A percentile compares a stretch with the other conserved stretches of the same genome.
These are phyloP conservation scores for Fusarium mexicanum DNA, from an alignment of 2,329 filamentous ascomycete species.

Conservation along the genomic window DNA sequence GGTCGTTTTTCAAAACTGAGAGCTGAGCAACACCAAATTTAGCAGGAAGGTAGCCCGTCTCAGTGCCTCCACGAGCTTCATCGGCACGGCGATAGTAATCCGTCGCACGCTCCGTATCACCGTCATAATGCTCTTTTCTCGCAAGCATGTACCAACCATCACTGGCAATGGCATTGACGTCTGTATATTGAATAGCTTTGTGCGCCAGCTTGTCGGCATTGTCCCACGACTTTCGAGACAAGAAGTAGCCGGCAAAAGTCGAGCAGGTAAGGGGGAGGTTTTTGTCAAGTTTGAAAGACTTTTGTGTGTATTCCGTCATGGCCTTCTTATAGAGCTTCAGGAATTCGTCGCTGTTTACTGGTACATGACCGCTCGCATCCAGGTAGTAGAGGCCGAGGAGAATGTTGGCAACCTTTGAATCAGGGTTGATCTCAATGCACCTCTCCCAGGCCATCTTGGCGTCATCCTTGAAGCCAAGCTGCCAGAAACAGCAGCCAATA, in stretches of 20 bases:
- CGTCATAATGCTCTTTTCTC: conserved; percentile 86
- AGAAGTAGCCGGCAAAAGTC: conserved; percentile 89
- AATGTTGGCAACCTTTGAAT: conserved; percentile 90
- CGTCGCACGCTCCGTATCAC: conserved; percentile 77
- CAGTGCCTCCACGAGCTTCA: conserved; percentile 89
- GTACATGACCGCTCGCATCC: conserved; percentile 83
- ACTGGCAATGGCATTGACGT: conserved; percentile 95
- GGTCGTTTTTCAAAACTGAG: conserved; percentile 82
- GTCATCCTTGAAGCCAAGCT: conserved; percentile 92
- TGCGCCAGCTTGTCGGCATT: conserved; percentile 89
- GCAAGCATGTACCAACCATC: conserved; percentile 97
- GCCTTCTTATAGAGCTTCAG: conserved; percentile 87
- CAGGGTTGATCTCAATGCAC: conserved; percentile 79
- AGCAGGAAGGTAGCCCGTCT: conserved; percentile 89
- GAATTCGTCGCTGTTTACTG: conserved; percentile 87
- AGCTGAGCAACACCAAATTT: conserved; percentile 95
- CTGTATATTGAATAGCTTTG: conserved; percentile 94
- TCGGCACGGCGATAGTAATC: conserved; percentile 93
- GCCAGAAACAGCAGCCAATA: conserved; percentile 97
- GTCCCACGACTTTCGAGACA: conserved; percentile 80
- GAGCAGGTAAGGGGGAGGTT: conserved; percentile 89
- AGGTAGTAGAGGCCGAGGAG: conserved; percentile 91
- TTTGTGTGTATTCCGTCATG: conserved; percentile 94
- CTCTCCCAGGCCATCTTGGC: conserved; percentile 92
- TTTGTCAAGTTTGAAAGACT: conserved; percentile 92